Conservation (phyloP, 129 eudicot genomes). For the Chrysanthemum seticuspe region DNA sequence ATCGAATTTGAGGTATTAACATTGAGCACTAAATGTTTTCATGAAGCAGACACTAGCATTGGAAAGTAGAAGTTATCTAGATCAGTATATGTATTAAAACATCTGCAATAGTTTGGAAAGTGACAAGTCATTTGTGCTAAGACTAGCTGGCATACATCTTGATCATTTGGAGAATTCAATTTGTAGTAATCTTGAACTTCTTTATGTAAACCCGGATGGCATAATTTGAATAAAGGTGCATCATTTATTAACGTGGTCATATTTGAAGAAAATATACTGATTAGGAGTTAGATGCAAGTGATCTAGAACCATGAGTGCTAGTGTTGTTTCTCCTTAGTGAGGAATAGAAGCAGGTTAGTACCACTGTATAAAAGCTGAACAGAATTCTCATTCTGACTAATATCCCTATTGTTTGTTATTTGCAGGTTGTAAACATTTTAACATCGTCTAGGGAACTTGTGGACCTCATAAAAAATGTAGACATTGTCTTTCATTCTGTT, state of each 20-base stretch:
- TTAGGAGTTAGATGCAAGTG: too few relatives aligned
- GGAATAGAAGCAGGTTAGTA: too few relatives aligned
- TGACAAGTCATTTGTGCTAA: not conserved
- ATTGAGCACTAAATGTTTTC: too few relatives aligned
- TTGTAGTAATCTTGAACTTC: constrained; percentile 6
- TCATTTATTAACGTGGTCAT: not conserved
- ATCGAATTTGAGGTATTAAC: too few relatives aligned
- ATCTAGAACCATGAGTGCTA: too few relatives aligned
- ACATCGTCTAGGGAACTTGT: constrained; percentile 69
- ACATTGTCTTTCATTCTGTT: constrained; percentile 62
- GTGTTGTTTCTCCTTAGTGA: too few relatives aligned
- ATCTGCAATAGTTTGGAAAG: not conserved
- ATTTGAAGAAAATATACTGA: too few relatives aligned
- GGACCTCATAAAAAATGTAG: constrained; percentile 73
- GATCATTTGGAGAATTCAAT: not conserved
- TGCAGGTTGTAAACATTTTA: constrained; percentile 68
- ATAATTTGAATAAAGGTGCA: not conserved
- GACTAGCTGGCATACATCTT: not conserved
- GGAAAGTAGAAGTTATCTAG: not conserved
- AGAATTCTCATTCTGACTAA: constrained; percentile 1
- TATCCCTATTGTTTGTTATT: not conserved
- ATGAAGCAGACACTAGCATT: too few relatives aligned
- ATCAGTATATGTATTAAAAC: not conserved
- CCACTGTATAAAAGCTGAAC: not conserved
- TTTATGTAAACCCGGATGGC: not conserved